These are phyloP conservation scores for Chrysochromulina tobinii DNA, from an alignment of 78 protist species.

Conservation along the genomic window DNA sequence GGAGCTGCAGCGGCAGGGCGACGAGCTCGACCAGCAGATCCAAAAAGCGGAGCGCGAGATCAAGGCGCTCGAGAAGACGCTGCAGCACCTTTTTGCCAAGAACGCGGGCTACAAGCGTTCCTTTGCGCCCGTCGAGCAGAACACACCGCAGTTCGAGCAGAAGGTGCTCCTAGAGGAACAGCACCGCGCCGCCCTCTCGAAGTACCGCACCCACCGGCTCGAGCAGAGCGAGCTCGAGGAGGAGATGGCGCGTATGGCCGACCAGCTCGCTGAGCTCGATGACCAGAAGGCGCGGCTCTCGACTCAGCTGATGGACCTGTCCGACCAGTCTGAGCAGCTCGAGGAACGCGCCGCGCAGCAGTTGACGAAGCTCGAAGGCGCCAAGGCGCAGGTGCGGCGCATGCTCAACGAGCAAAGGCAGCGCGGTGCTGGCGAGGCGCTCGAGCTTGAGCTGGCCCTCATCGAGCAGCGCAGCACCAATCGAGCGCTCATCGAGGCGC, in stretches of 20 bases:
- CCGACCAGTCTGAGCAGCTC: not conserved
- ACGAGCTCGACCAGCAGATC: constrained; percentile 52
- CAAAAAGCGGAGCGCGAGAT: constrained; percentile 34
- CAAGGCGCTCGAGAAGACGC: constrained; percentile 41
- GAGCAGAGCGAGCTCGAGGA: constrained; percentile 2
- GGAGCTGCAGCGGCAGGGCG: constrained; percentile 59
- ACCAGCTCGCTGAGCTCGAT: not conserved
- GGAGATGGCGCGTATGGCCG: not conserved
- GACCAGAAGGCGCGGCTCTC: not conserved
- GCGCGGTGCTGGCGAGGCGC: not conserved
- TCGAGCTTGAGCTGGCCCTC: not conserved
- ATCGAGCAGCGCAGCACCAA: not conserved
- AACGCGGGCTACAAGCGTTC: not conserved
- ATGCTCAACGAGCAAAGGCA: not conserved
- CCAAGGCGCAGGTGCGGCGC: not conserved
- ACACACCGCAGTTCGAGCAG: not conserved
- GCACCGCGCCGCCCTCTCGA: not conserved
- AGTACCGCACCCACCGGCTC: not conserved
- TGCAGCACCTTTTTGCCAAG: constrained; percentile 15
- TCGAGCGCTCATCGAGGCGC: not conserved
- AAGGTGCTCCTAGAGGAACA: not conserved
- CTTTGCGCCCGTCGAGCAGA: not conserved
- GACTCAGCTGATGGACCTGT: not conserved
- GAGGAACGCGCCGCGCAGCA: not conserved
- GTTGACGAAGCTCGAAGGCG: not conserved